Evolutionary conservation across 2,329 filamentous ascomycete species (phyloP).

Genomic region (Pleurostoma richardsiae): DNA sequence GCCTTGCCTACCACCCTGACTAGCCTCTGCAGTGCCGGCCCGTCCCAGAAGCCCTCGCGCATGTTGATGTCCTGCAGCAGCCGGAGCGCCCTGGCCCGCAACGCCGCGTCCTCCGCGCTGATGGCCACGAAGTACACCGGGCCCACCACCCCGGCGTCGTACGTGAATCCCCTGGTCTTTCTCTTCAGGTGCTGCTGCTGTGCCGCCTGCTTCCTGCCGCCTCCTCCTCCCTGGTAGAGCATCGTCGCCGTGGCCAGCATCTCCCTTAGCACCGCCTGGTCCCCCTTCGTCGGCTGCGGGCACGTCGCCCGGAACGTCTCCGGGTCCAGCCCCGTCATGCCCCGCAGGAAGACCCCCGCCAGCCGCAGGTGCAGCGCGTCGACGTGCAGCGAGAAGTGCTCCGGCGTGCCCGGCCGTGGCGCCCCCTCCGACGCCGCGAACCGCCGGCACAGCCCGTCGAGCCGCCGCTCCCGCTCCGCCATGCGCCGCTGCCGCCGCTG

Average conservation of each 20-base stretch:
- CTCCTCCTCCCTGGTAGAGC: neutral
- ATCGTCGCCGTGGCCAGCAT: neutral
- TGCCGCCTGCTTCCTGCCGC: neutral
- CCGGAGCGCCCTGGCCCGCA: slow-evolving; percentile 5
- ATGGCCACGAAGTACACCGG: slow-evolving; percentile 11
- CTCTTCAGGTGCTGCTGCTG: neutral
- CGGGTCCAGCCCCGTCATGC: slow-evolving; percentile 4
- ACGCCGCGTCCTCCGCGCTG: neutral
- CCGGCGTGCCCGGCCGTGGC: slow-evolving; percentile 7
- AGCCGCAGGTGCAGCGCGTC: slow-evolving; percentile 14
- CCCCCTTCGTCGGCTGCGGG: neutral
- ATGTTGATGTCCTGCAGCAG: slow-evolving; percentile 5
- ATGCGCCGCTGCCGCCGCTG: slow-evolving; percentile 13
- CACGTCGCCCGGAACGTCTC: neutral
- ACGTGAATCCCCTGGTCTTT: slow-evolving; percentile 1
- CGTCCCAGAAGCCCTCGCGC: slow-evolving; percentile 10
- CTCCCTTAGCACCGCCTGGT: neutral
- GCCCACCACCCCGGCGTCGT: slow-evolving; percentile 6
- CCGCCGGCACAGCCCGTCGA: slow-evolving; percentile 8
- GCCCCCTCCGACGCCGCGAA: slow-evolving; percentile 8
- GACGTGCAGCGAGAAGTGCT: slow-evolving; percentile 9
- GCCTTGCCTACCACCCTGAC: neutral
- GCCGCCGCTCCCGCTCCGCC: slow-evolving; percentile 6
- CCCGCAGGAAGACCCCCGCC: slow-evolving; percentile 9
- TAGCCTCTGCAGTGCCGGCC: neutral